Conservation (phyloP, 768 basidiomycete species). For the Boletus vinaceobasis region DNA sequence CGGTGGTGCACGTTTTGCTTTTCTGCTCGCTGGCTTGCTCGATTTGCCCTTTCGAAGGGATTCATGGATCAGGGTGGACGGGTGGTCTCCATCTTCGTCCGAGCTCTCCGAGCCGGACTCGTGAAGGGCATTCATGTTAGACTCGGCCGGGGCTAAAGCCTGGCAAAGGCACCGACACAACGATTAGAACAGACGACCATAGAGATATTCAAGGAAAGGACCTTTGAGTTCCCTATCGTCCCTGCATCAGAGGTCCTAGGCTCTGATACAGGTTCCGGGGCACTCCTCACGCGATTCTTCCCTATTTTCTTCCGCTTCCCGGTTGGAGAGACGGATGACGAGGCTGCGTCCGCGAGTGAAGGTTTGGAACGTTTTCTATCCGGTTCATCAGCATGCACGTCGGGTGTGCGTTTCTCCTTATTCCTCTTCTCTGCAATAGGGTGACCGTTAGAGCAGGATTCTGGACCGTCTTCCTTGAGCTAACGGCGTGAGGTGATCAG, state of each 20-base stretch:
- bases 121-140: too few species aligned
- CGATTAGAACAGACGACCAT: too few species aligned
- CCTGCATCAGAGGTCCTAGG: background rate
- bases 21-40: conserved; percentile 28
- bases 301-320: conserved; percentile 14
- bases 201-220: conserved; percentile 11
- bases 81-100: conserved; percentile 33
- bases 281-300: conserved; percentile 3
- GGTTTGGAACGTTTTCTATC: conserved; percentile 18
- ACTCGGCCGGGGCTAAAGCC: too few species aligned
- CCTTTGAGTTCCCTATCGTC: background rate
- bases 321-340: conserved; percentile 18
- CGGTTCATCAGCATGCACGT: conserved; percentile 13
- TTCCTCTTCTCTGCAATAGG: conserved; percentile 5
- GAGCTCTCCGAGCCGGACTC: conserved; percentile 30
- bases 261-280: background rate
- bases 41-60: conserved; percentile 37
- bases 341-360: conserved; percentile 6
- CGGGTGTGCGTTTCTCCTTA: conserved; percentile 11
- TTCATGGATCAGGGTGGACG: conserved; percentile 59
- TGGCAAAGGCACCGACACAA: too few species aligned
- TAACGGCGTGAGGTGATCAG: conserved; percentile 7
- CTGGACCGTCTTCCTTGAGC: conserved; percentile 4
- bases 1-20: conserved; percentile 51
- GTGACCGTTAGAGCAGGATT: conserved; percentile 1